A percentile compares a stretch with the other conserved stretches of the same genome.
phyloP scores from a whole-genome alignment of 768 basidiomycete species.

The Hericium rajendrae region DNA sequence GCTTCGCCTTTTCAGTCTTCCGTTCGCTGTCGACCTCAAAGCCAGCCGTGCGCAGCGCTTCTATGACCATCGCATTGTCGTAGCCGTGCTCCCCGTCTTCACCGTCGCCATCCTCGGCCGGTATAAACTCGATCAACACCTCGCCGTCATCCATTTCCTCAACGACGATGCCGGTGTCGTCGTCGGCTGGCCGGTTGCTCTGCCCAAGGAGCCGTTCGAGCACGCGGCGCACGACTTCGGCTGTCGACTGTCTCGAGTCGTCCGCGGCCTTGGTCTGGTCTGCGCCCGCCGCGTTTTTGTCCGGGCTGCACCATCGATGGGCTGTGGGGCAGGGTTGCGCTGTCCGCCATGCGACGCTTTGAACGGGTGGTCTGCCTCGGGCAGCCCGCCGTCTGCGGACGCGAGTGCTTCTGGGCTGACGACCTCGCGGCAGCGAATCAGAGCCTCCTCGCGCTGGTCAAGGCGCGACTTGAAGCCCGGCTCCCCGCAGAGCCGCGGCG shows the following conservation, averaged over 20 bases:
- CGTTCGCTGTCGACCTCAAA: constrained; percentile 7
- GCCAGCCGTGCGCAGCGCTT: constrained; percentile 44
- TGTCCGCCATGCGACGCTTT: neutral
- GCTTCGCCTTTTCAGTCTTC: neutral
- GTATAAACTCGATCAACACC: constrained; percentile 16
- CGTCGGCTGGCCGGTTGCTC: neutral
- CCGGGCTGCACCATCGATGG: constrained; percentile 4
- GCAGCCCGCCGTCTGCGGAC: constrained; percentile 24
- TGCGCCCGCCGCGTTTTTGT: neutral
- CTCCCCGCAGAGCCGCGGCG: constrained; percentile 86
- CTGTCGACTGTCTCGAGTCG: neutral
- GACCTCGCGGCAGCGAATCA: constrained; percentile 75
- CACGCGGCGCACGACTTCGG: constrained; percentile 6
- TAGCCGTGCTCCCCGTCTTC: constrained; percentile 20
- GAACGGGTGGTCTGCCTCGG: constrained; percentile 47
- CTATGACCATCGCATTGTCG: constrained; percentile 27
- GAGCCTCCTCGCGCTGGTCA: constrained; percentile 54
- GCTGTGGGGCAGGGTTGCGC: neutral
- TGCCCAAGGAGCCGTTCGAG: constrained; percentile 10
- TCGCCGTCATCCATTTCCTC: constrained; percentile 15
- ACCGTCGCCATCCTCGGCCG: constrained; percentile 10
- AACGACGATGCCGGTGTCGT: constrained; percentile 9
- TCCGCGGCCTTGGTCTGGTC: neutral
- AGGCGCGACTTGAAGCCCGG: constrained; percentile 81
- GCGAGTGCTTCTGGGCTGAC: constrained; percentile 26